These are phyloP conservation scores for Candolleomyces aberdarensis DNA, from an alignment of 768 basidiomycete species.

Conservation along the genomic window DNA sequence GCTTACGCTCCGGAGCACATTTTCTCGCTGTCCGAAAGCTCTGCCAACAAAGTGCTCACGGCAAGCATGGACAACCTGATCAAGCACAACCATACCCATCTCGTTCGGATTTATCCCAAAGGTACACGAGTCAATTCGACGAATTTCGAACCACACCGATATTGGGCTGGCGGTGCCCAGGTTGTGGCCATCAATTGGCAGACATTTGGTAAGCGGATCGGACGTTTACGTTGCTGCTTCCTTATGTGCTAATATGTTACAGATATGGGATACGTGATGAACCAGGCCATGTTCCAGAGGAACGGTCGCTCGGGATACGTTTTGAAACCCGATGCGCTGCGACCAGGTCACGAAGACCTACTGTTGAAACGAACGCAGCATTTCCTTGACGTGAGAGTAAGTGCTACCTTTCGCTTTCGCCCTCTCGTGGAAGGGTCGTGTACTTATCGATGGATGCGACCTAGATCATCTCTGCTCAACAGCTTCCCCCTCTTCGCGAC, in stretches of 20 bases:
- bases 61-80: slow-evolving; percentile 67
- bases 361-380: slow-evolving; percentile 53
- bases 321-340: slow-evolving; percentile 79
- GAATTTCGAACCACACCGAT: slow-evolving; percentile 86
- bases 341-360: slow-evolving; percentile 59
- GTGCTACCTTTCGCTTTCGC: slow-evolving; percentile 6
- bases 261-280: slow-evolving; percentile 92
- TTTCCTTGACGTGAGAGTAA: slow-evolving; percentile 60
- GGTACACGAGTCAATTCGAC: slow-evolving; percentile 77
- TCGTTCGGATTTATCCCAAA: slow-evolving; percentile 86
- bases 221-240: not conserved
- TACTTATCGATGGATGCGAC: not conserved
- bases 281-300: slow-evolving; percentile 92
- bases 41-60: slow-evolving; percentile 73
- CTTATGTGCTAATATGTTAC: not conserved
- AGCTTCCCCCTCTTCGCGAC: slow-evolving; percentile 79
- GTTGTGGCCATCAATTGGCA: slow-evolving; percentile 97
- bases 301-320: slow-evolving; percentile 90
- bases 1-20: slow-evolving; percentile 85
- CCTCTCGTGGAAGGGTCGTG: not conserved
- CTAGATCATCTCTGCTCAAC: slow-evolving; percentile 77
- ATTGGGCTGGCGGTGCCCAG: slow-evolving; percentile 88
- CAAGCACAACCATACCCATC: slow-evolving; percentile 80
- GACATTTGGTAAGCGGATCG: slow-evolving; percentile 69
- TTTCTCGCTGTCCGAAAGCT: slow-evolving; percentile 88